Base-by-base conservation (phyloP, 108 stramenopile genomes). In the Skeletonema tropicum region DNA sequence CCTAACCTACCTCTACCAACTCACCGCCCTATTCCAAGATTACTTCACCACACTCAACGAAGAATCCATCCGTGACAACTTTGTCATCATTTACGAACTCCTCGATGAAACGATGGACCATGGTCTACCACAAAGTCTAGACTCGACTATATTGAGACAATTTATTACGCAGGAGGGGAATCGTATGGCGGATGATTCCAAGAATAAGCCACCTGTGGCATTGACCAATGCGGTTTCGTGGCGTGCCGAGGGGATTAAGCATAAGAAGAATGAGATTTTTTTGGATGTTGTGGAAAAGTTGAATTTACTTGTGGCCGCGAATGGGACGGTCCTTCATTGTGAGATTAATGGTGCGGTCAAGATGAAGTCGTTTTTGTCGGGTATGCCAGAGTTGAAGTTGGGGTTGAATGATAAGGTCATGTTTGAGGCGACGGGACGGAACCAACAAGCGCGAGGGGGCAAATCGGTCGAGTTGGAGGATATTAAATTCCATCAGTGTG, bases 401-500 rank as follows among this genome's bases (percentile, higher is more conserved):
- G 99, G 99, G 52, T 82, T 99, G 46, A 99, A 99, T 73, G 99
- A 99, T 76, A 99, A 99, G 81, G 88, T 98, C 33, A 96, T 99
- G 74, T 98, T 99, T 87, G 97, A 99, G 75, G 92, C 94, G 5
- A 77, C 94, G 3, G 95, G 95, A 13, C 58, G 91, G 19, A 30
- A 33, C 49, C 86, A 85, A 62, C 88, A 91, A 42, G 67, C 74
- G 21, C 76, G 80, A 15, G 68, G 75, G 8, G 88, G 90, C 52
- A 99, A 99, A 84, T 89, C 98, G 7, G 97, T 99, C 1, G 99
- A 99, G 71, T 85, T 99, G 67, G 98, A 99, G 76, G 99, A 99
- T 79, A 98, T 99, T 66, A 99, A 99, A 74, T 99, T 99, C 70
- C 99, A 99, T 80, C 99, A 99, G 73, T 99, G 99, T 71, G 99